phyloP scores from a whole-genome alignment of 306 rosid genomes.

The Inga oerstediana region DNA sequence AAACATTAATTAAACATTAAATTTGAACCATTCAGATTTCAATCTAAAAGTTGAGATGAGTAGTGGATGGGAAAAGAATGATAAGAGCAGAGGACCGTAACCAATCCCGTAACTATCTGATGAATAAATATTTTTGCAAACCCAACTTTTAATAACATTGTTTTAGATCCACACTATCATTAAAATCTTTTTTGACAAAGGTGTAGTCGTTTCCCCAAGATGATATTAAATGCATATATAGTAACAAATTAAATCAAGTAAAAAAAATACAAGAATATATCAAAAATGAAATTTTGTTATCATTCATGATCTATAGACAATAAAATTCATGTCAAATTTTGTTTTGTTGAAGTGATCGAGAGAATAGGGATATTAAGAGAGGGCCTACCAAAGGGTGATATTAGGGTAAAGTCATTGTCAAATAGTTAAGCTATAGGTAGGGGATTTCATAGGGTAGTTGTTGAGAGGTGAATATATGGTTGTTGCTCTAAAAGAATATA shows the following conservation, averaged over 20 bases:
- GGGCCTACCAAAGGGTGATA: neutral
- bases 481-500: conserved; percentile 2
- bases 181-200: no score
- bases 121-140: no score
- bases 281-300: neutral
- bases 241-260: neutral
- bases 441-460: neutral
- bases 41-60: no score
- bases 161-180: no score
- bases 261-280: neutral
- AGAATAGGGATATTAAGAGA: neutral
- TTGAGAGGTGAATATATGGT: neutral
- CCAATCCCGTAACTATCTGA: no score
- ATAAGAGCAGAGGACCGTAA: no score
- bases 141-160: no score
- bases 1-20: no score
- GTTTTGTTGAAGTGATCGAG: neutral
- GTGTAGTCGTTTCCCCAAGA: neutral
- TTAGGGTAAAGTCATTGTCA: conserved; percentile 1
- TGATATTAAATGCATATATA: no score
- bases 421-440: neutral
- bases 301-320: neutral
- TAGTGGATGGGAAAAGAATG: no score
- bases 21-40: no score
- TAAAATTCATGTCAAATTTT: neutral